phyloP scores from a whole-genome alignment of 345 rosid species.

The Sisymbrium irio region DNA sequence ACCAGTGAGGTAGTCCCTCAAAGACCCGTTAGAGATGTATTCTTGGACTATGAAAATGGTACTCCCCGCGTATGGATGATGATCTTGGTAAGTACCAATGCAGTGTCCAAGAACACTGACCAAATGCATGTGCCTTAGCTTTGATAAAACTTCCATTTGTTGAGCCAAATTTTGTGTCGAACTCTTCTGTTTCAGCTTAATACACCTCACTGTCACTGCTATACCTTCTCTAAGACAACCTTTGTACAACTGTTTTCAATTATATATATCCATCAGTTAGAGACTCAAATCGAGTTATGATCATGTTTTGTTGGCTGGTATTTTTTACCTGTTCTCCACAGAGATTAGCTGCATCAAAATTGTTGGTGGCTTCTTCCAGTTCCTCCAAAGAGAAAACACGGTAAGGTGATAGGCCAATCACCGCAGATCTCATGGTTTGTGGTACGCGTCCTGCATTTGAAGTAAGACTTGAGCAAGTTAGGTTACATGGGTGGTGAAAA shows the following conservation, averaged over 20 bases:
- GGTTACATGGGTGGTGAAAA: neutral
- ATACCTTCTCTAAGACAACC: conserved; percentile 68
- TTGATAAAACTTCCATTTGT: conserved; percentile 73
- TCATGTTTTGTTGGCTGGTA: neutral
- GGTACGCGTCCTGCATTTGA: conserved; percentile 66
- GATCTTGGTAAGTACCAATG: conserved; percentile 68
- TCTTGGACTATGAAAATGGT: conserved; percentile 72
- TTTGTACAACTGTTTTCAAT: conserved; percentile 55
- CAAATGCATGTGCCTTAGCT: conserved; percentile 86
- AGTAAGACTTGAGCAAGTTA: conserved; percentile 13
- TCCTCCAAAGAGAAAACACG: conserved; percentile 71
- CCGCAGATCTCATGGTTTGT: conserved; percentile 78
- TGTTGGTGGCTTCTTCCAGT: conserved; percentile 78
- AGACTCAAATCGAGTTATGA: neutral
- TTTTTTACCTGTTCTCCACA: conserved; percentile 48
- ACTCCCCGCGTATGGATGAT: conserved; percentile 49
- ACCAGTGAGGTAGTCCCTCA: conserved; percentile 67
- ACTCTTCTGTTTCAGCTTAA: conserved; percentile 70
- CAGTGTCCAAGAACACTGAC: conserved; percentile 89
- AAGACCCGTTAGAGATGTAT: conserved; percentile 66
- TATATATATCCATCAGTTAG: neutral
- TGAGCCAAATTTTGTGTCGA: conserved; percentile 60
- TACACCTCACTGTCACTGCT: conserved; percentile 58
- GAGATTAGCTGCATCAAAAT: conserved; percentile 66
- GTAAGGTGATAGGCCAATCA: conserved; percentile 74